Evolutionary conservation across 345 rosid species (phyloP).

Genomic region (Melastoma malabathricum): DNA sequence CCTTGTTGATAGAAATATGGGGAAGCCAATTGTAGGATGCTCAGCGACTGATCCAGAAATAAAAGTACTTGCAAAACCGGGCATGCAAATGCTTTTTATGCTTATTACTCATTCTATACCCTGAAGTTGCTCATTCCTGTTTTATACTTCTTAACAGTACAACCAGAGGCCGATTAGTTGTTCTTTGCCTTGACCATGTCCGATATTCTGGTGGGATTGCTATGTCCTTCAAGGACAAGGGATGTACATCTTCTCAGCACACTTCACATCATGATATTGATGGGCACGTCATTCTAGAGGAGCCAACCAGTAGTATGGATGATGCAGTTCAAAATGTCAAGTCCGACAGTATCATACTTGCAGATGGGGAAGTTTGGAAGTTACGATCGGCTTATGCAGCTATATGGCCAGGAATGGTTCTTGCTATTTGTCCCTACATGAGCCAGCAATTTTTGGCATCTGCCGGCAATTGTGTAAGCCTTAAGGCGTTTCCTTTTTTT

Average conservation of each 20-base stretch:
- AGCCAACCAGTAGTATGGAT: conserved; percentile 60
- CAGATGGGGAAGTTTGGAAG: conserved; percentile 79
- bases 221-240: conserved; percentile 49
- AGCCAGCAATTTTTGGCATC: conserved; percentile 83
- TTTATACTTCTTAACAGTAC: conserved; percentile 33
- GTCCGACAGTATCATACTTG: conserved; percentile 69
- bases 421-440: conserved; percentile 89
- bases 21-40: no score
- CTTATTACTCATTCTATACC: conserved; percentile 1
- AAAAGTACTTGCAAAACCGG: no score
- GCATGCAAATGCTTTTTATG: not conserved
- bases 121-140: conserved; percentile 9
- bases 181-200: conserved; percentile 52
- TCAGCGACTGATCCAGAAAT: no score
- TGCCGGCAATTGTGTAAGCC: conserved; percentile 93
- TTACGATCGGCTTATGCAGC: conserved; percentile 42
- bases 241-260: conserved; percentile 60
- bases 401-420: conserved; percentile 73
- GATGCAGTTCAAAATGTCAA: conserved; percentile 81
- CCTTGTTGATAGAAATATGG: no score
- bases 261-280: conserved; percentile 69
- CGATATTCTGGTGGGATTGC: conserved; percentile 74
- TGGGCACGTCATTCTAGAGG: conserved; percentile 59
- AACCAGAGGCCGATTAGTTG: conserved; percentile 73
- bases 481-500: conserved; percentile 8